A percentile compares a stretch with the other conserved stretches of the same genome.
phyloP scores from a whole-genome alignment of 1,284 basidiomycete genomes.

The Takashimella tepidaria region DNA sequence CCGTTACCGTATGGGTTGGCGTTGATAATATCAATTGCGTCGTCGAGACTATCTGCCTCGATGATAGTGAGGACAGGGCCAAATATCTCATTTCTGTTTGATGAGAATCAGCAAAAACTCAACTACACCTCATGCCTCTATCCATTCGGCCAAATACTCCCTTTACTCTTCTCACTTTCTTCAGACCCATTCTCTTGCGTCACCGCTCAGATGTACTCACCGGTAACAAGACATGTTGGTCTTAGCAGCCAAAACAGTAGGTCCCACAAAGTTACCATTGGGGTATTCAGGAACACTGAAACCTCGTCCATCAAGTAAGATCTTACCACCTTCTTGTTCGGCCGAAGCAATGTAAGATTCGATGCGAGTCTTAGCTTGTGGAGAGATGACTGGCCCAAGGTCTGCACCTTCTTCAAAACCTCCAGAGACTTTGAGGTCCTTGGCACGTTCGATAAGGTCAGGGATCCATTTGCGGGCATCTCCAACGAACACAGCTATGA shows the following conservation, averaged over 20 bases:
- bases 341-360: slow-evolving; percentile 72
- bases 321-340: slow-evolving; percentile 77
- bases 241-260: slow-evolving; percentile 78
- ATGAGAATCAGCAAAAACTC: too few species aligned
- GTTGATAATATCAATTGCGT: slow-evolving; percentile 87
- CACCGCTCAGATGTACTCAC: slow-evolving; percentile 49
- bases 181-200: background rate
- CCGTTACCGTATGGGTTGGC: slow-evolving; percentile 84
- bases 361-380: slow-evolving; percentile 74
- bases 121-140: too few species aligned
- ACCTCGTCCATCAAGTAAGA: slow-evolving; percentile 80
- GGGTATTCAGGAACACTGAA: slow-evolving; percentile 69
- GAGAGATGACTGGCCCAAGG: slow-evolving; percentile 90
- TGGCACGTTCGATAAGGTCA: slow-evolving; percentile 77
- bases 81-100: slow-evolving; percentile 92
- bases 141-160: too few species aligned
- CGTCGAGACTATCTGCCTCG: slow-evolving; percentile 78
- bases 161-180: too few species aligned
- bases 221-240: slow-evolving; percentile 83
- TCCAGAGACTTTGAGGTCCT: slow-evolving; percentile 74
- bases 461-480: slow-evolving; percentile 76
- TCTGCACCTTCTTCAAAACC: slow-evolving; percentile 87
- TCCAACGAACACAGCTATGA: slow-evolving; percentile 66
- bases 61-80: slow-evolving; percentile 83
- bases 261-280: slow-evolving; percentile 91